Base-by-base conservation (phyloP, 768 basidiomycete species). In the Daedaleopsis sinensis region DNA sequence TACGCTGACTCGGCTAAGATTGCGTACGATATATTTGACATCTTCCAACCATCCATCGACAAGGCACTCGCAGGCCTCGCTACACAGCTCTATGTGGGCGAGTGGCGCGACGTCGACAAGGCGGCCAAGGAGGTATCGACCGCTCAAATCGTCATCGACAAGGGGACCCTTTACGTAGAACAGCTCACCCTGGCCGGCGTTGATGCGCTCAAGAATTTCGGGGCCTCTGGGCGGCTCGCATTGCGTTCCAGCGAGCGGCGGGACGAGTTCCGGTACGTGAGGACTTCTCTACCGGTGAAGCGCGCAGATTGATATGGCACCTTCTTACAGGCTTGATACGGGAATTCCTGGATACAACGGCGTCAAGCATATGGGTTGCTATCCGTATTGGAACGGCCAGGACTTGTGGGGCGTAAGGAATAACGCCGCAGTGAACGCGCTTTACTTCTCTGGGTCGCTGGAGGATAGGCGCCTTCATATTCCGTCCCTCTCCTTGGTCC, bases 231-330 rank as follows among this genome's bases (percentile, higher is more conserved):
- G 5, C 52, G 66, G 4, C 52, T 70, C 23, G 68, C 68, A 7
- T 48, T 74, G 59, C 61, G 74, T 11, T 65, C 62, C 6, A 70
- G 70, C 13, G 67, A 61, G 47, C 52, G 69, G 19, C 58, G 60
- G 1, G 73, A 74, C 24, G 72, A 76, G 60, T 70, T 77, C 53
- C 61, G 75, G 73, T 74, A 52, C 19, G 73, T 59, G 5, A 5
- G 12, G 7, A 13, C 8, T 27, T 32, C 23, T 50, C 47, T 37
- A 11, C 10, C 18, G 50, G 24, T 24, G 13, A 21, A 3, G 32
- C 15, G n/a, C 36, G 23, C 27, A 12, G 18, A 15, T 18, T 42
- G 24, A 21, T 19, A 47, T 43, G 35, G 18, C 36, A 27, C 7
- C 27, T 32, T 32, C 27, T 32, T 32, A 38, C 59, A 74, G 73